Base-by-base conservation (phyloP, 208 protist species). In the Leishmania tropica region DNA sequence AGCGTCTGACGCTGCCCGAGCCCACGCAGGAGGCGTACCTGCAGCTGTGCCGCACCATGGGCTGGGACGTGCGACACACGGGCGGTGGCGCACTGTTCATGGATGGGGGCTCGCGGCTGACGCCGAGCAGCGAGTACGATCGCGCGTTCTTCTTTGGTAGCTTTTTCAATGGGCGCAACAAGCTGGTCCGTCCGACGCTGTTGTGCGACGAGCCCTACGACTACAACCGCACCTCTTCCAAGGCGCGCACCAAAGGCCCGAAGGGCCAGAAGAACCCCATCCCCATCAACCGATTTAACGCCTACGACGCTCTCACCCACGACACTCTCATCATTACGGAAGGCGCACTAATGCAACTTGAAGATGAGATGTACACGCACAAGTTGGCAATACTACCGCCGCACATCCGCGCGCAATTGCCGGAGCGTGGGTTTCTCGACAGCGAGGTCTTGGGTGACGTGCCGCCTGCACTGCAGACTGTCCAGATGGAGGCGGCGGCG, bases 241-340 rank as follows among this genome's bases (percentile, higher is more conserved):
- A 98, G 83, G 92, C 88, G 78, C 80, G 89, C 37, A 88, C 83
- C 62, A 93, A 95, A 53, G 93, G 91, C 0, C 95, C 95, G 19
- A 98, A 98, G 76, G 95, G 95, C 10, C 93, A 90, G 42, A 98
- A 98, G 79, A 98, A 98, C 78, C 95, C 95, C 54, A 96, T 98
- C 75, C 93, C 95, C 2, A 91, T 97, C 64, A 98, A 98, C 82
- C 94, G 95, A 48, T 97, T 98, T 81, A 98, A 98, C 87, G 95
- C 87, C 15, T 98, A 91, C 81, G 95, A 98, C 81, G 92, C 92
- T 2, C 89, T 98, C 62, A 90, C 85, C 31, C 95, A 98, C 78
- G 83, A 96, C 84, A 89, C 78, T 13, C 84, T 98, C n/a, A 92
- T 98, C 68, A 91, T 98, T 72, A 98, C 95, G 2, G 94, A 98